Base-by-base conservation (phyloP, 306 rosid species). In the Canavalia gladiata region DNA sequence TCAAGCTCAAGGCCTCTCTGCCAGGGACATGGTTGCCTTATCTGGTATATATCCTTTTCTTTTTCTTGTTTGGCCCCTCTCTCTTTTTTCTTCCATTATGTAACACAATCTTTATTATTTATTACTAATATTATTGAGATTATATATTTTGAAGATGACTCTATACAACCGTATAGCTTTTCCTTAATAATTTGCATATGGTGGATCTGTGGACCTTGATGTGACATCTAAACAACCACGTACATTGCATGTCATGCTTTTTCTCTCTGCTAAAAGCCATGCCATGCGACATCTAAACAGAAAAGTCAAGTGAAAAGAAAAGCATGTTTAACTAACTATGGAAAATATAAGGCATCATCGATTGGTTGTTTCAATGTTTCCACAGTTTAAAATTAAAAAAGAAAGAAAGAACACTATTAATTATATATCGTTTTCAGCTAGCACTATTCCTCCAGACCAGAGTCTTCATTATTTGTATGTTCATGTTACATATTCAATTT, bases 11-110 rank as follows among this genome's bases (percentile, higher is more conserved):
- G 98, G 98, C 6, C 98, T 95, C 70, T 89, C 97, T 70, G 30
- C 68, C 5, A 78, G 42, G 55, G 95, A 95, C 86, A 68, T 95
- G 97, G 97, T 92, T 55, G 97, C 97, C 76, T 87, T 95, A 78
- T 91, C 98, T 12, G 98, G 98, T 94, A 72, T 2, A 85, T 76
- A 35, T 41, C 60, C 1, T 63, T 62, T 59, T 74, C 81, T 64
- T 43, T 65, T 8, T 64, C 52, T 50, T 37, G 0, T 25, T 76
- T 76, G 10, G 5, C 34, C 8, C 4, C 4, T 37, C 41, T 37
- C 2, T 37, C 41, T 37, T 37, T 4, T 37, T 37, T 37, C 41
- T 2, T 37, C 41, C 31, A 73, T 81, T 73, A 52, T 31, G 54
- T 42, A 1, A 8, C 37, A 13, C 37, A 13, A n/a, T n/a, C 8